Conservation (phyloP, 2,329 filamentous ascomycete genomes). For the Diplodia corticola region DNA sequence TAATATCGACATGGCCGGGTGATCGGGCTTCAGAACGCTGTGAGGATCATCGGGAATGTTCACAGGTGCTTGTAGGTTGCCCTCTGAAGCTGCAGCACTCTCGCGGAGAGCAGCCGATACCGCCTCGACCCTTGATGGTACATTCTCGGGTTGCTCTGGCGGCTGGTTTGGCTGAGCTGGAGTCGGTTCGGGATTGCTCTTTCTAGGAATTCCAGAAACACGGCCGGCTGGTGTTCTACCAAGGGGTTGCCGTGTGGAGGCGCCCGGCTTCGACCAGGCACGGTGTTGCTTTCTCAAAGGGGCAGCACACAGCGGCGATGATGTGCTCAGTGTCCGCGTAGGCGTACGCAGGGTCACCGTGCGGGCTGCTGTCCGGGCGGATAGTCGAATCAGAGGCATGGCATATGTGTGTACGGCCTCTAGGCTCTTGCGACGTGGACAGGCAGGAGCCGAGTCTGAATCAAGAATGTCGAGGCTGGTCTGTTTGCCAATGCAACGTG, state of each 20-base stretch:
- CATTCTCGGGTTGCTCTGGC: not conserved
- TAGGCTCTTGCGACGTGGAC: not conserved
- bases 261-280: not conserved
- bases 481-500: not conserved
- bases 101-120: slow-evolving; percentile 49
- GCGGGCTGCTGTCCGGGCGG: not conserved
- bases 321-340: not conserved
- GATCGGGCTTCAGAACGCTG: slow-evolving; percentile 58
- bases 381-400: not conserved
- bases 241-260: not conserved
- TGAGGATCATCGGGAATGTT: slow-evolving; percentile 62
- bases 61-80: slow-evolving; percentile 59
- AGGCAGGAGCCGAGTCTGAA: not conserved
- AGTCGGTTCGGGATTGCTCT: not conserved
- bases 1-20: slow-evolving; percentile 59
- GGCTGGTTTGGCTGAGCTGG: not conserved
- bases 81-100: slow-evolving; percentile 41
- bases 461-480: not conserved
- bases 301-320: not conserved
- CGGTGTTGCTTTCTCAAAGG: not conserved
- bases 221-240: not conserved
- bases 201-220: no score
- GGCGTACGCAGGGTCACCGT: not conserved
- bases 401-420: not conserved
- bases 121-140: slow-evolving; percentile 40